Base-by-base conservation (phyloP, 2,329 filamentous ascomycete genomes). In the Venturia asperata region DNA sequence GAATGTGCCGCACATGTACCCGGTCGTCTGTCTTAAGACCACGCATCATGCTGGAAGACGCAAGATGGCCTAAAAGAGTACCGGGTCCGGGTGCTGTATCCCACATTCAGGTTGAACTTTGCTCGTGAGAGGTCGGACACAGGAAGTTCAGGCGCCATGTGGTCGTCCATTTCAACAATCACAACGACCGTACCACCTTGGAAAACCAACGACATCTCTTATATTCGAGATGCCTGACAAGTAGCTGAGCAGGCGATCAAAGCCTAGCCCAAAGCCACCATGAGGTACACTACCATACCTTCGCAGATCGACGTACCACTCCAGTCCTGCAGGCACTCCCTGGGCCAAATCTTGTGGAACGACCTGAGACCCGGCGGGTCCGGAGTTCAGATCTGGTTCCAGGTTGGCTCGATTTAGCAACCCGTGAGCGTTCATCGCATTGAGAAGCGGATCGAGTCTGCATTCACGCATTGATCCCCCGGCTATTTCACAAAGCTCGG, bases 281-380 rank as follows among this genome's bases (percentile, higher is more conserved):
- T 96, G 92, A 43, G 91, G 91, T 65, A 91, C 90, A 70, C 88
- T 92, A n/a, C 92, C 92, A 84, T 91, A 97, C 69, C 88, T 87
- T 67, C 92, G 86, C 67, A 97, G 82, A 74, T 97, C 92, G 30
- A 91, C 80, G 74, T 96, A 97, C 92, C 92, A 97, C 69, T 88
- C 84, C 64, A 96, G 76, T 67, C 79, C 67, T 15, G 62, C 17
- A 52, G 71, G 70, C 62, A 71, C 66, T 60, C 66, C 66, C 62
- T 69, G 69, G 5, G 68, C 19, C 41, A 47, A 27, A 47, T 61
- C 63, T 1, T 68, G 65, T 39, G 66, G 58, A 24, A 69, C 62
- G n/a, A 37, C 15, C 27, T 41, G 41, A 43, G 49, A 49, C 30
- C 45, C 24, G 7, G 34, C 21, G 42, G 15, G 6, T 61, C 15